These are phyloP conservation scores for Tuber calosporum DNA, from an alignment of 495 filamentous ascomycete species.

Conservation along the genomic window DNA sequence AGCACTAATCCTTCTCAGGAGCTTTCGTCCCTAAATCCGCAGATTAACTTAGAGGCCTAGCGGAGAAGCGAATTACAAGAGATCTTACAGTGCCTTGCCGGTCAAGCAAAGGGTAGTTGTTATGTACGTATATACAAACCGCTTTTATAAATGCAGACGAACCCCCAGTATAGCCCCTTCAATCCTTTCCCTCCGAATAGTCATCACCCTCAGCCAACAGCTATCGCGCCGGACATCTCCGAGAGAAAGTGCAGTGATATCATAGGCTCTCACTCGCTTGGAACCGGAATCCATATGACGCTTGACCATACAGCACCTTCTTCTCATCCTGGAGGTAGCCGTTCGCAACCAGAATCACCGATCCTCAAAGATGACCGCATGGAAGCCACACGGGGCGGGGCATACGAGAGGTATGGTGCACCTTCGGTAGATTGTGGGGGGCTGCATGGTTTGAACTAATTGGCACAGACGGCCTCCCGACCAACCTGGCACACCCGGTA, in stretches of 20 bases:
- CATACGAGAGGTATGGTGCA: background rate
- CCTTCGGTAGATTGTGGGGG: slow-evolving; percentile 1
- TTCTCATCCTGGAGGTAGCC: background rate
- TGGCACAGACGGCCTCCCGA: background rate
- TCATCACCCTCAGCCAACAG: background rate
- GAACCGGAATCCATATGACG: background rate
- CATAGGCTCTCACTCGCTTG: background rate
- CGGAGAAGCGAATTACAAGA: background rate
- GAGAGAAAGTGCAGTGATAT: background rate
- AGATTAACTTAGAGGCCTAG: background rate
- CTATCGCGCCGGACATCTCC: background rate
- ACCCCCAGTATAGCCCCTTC: background rate
- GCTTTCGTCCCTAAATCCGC: background rate
- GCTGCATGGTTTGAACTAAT: background rate
- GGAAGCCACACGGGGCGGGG: background rate
- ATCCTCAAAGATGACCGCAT: background rate
- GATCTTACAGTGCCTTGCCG: background rate
- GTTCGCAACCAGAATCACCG: slow-evolving; percentile 1
- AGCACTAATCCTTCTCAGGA: background rate
- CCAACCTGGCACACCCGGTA: background rate
- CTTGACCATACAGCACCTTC: background rate
- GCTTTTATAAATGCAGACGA: background rate
- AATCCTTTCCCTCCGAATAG: background rate
- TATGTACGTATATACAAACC: background rate
- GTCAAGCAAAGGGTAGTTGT: background rate